Conservation (phyloP, 371 early-diverging fungal genomes). For the Apophysomyces variabilis region DNA sequence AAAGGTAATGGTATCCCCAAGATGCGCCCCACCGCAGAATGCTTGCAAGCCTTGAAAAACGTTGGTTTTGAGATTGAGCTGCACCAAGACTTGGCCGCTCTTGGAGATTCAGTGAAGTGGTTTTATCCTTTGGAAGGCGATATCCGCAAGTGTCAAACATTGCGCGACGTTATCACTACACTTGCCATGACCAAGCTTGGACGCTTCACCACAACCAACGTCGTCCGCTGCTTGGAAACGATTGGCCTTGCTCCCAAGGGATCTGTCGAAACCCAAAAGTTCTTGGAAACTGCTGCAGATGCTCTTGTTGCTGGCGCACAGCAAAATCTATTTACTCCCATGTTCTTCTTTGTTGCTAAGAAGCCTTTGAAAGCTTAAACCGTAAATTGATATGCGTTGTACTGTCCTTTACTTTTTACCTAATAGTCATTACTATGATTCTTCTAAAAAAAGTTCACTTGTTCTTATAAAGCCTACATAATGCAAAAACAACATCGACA, state of each 20-base stretch:
- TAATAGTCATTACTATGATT: constrained; percentile 6
- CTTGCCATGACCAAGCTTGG: constrained; percentile 61
- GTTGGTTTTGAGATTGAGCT: constrained; percentile 86
- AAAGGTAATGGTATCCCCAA: constrained; percentile 85
- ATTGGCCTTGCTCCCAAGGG: constrained; percentile 84
- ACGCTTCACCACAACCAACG: constrained; percentile 66
- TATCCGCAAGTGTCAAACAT: constrained; percentile 54
- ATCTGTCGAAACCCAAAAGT: constrained; percentile 76
- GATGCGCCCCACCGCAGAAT: constrained; percentile 73
- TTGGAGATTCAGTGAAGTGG: constrained; percentile 77
- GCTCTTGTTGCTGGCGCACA: constrained; percentile 78
- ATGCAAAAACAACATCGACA: neutral
- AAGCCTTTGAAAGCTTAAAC: constrained; percentile 63
- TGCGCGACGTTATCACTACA: constrained; percentile 65
- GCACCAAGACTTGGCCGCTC: constrained; percentile 70
- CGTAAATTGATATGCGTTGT: constrained; percentile 4
- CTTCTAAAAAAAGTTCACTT: neutral
- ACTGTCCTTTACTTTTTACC: neutral
- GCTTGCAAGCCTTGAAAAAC: constrained; percentile 74
- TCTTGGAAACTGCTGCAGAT: constrained; percentile 83
- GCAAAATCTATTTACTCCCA: constrained; percentile 86
- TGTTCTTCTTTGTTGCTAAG: constrained; percentile 90
- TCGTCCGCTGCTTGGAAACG: constrained; percentile 74
- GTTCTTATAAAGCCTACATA: neutral
- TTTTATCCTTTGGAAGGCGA: constrained; percentile 79